phyloP scores from a whole-genome alignment of 805 yeast genomes.

The Ogataea paradorogensis region DNA sequence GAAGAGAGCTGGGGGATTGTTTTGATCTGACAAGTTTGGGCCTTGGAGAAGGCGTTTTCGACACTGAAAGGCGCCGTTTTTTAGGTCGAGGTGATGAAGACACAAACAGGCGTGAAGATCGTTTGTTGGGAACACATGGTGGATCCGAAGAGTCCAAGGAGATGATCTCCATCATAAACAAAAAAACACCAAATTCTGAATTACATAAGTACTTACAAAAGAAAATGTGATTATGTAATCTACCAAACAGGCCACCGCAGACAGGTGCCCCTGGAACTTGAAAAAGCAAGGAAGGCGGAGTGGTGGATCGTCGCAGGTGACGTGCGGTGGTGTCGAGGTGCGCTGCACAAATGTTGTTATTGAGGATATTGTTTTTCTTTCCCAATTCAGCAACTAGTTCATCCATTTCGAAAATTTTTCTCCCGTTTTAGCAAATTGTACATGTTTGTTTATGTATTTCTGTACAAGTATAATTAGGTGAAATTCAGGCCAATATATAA shows the following conservation, averaged over 20 bases:
- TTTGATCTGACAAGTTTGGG: slow-evolving; percentile 6
- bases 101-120: slow-evolving; percentile 4
- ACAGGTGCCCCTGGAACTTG: neutral
- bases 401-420: slow-evolving; percentile 5
- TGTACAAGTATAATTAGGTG: slow-evolving; percentile 9
- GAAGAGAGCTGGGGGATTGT: slow-evolving; percentile 6
- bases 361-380: slow-evolving; percentile 4
- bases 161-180: slow-evolving; percentile 8
- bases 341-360: neutral
- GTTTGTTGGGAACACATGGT: neutral
- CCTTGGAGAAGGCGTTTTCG: slow-evolving; percentile 2
- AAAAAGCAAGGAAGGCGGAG: neutral
- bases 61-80: slow-evolving; percentile 2
- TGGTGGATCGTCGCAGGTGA: neutral
- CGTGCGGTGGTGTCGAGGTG: neutral
- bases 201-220: neutral
- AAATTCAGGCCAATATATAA: slow-evolving; percentile 7
- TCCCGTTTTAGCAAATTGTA: slow-evolving; percentile 10
- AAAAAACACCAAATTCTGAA: neutral
- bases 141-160: slow-evolving; percentile 8
- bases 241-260: too few species aligned
- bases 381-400: slow-evolving; percentile 6
- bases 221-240: too few species aligned
- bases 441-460: slow-evolving; percentile 14
- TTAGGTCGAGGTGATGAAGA: slow-evolving; percentile 2